phyloP scores from a whole-genome alignment of 2,329 filamentous ascomycete genomes.

The Nannizziopsis arthrosporioides region DNA sequence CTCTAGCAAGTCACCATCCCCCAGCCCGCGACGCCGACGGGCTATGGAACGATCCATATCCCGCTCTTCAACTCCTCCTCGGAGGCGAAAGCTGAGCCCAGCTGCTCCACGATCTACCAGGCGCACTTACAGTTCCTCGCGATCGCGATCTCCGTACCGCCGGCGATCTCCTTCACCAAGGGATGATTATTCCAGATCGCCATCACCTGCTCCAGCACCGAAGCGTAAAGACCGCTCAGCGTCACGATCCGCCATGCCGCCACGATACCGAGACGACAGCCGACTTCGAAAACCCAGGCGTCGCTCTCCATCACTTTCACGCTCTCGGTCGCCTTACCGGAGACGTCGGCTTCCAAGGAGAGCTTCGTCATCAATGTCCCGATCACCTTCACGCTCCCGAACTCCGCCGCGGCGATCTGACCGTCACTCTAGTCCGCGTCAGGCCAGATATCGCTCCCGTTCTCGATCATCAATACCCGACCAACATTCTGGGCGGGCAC shows the following conservation, averaged over 20 bases:
- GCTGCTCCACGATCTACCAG: constrained; percentile 18
- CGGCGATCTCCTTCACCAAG: constrained; percentile 14
- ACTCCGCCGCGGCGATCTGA: constrained; percentile 17
- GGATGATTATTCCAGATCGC: constrained; percentile 24
- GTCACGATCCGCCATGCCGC: constrained; percentile 23
- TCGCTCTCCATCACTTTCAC: constrained; percentile 18
- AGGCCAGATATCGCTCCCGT: constrained; percentile 14
- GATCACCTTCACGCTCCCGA: constrained; percentile 15
- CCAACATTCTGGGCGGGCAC: constrained; percentile 11
- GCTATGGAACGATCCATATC: constrained; percentile 19
- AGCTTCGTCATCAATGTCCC: constrained; percentile 16
- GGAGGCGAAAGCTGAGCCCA: background rate
- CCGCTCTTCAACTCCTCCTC: constrained; percentile 25
- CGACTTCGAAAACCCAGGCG: constrained; percentile 8
- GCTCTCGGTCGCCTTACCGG: constrained; percentile 19
- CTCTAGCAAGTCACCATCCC: constrained; percentile 14
- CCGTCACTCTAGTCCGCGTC: constrained; percentile 6
- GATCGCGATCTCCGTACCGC: constrained; percentile 11
- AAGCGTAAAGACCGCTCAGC: constrained; percentile 18
- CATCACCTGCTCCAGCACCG: constrained; percentile 21
- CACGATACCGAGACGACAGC: constrained; percentile 20
- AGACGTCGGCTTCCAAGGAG: constrained; percentile 14
- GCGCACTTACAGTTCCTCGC: constrained; percentile 13
- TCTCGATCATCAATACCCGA: constrained; percentile 17
- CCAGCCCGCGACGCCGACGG: constrained; percentile 16